Conservation (phyloP, 768 basidiomycete genomes). For the Thelephora aurantiotincta region DNA sequence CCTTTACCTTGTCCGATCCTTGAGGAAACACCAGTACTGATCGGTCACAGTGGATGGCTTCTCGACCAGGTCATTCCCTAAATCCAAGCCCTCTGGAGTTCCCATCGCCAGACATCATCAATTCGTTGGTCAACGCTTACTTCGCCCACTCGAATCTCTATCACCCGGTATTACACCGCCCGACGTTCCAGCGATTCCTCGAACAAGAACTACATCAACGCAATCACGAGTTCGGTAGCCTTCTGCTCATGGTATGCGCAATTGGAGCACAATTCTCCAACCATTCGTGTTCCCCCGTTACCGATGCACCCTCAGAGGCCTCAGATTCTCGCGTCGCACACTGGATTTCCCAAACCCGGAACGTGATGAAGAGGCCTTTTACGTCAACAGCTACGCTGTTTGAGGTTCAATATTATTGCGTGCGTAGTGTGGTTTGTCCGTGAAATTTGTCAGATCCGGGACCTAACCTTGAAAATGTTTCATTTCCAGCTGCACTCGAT, state of each 20-base stretch:
- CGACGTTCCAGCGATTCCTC: constrained; percentile 26
- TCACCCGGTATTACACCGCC: constrained; percentile 27
- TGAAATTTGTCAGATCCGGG: too few species aligned
- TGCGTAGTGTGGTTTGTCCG: constrained; percentile 2
- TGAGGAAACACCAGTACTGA: background rate
- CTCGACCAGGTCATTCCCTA: background rate
- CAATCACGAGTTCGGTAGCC: constrained; percentile 31
- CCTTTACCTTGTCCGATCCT: background rate
- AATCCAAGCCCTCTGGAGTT: constrained; percentile 5
- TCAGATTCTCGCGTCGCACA: background rate
- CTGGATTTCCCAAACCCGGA: too few species aligned
- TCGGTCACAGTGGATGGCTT: background rate
- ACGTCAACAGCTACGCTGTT: too few species aligned
- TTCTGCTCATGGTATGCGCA: constrained; percentile 43
- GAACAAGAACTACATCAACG: constrained; percentile 21
- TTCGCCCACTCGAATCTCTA: constrained; percentile 23
- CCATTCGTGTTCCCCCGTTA: constrained; percentile 31
- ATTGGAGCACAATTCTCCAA: constrained; percentile 28
- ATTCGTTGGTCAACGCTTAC: constrained; percentile 27
- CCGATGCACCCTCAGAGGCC: constrained; percentile 5
- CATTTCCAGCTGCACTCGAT: constrained; percentile 5
- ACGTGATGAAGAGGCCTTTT: too few species aligned
- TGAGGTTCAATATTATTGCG: constrained; percentile 1
- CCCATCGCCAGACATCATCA: constrained; percentile 9
- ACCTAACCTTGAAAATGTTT: background rate